Conservation (phyloP, 768 basidiomycete genomes). For the Suillus luteus region DNA sequence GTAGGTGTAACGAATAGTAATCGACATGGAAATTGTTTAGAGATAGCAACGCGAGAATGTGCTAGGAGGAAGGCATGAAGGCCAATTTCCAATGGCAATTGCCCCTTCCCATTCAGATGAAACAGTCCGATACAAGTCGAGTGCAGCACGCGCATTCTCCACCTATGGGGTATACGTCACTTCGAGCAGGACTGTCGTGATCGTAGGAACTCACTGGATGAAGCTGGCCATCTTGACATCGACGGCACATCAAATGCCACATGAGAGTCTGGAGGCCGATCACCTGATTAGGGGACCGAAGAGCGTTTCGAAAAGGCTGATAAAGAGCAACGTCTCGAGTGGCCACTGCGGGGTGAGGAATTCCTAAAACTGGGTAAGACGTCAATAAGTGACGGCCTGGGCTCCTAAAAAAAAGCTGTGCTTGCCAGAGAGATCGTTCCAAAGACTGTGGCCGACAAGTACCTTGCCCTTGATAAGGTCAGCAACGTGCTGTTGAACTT, state of each 20-base stretch:
- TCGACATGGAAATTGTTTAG: slow-evolving; percentile 29
- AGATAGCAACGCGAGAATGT: slow-evolving; percentile 81
- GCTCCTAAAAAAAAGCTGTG: slow-evolving; percentile 15
- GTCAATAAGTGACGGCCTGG: slow-evolving; percentile 14
- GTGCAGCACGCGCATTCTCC: slow-evolving; percentile 70
- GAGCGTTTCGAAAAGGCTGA: slow-evolving; percentile 73
- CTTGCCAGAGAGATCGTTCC: slow-evolving; percentile 79
- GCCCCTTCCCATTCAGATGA: slow-evolving; percentile 66
- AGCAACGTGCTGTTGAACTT: slow-evolving; percentile 68
- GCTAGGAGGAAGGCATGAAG: slow-evolving; percentile 72
- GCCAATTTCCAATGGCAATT: slow-evolving; percentile 67
- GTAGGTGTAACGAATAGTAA: slow-evolving; percentile 8
- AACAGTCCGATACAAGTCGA: slow-evolving; percentile 57
- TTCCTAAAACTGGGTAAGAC: slow-evolving; percentile 62
- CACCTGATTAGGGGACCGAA: slow-evolving; percentile 65
- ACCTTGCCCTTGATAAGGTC: slow-evolving; percentile 69
- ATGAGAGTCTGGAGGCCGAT: slow-evolving; percentile 77
- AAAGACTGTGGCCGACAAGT: slow-evolving; percentile 75
- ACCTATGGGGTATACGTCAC: slow-evolving; percentile 43
- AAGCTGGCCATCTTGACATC: slow-evolving; percentile 70
- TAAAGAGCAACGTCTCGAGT: slow-evolving; percentile 84
- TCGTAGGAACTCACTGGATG: slow-evolving; percentile 59
- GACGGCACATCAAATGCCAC: slow-evolving; percentile 81
- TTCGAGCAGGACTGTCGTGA: slow-evolving; percentile 18
- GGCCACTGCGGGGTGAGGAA: slow-evolving; percentile 74